phyloP scores from a whole-genome alignment of 1,284 basidiomycete species.

The Meripilus lineatus region DNA sequence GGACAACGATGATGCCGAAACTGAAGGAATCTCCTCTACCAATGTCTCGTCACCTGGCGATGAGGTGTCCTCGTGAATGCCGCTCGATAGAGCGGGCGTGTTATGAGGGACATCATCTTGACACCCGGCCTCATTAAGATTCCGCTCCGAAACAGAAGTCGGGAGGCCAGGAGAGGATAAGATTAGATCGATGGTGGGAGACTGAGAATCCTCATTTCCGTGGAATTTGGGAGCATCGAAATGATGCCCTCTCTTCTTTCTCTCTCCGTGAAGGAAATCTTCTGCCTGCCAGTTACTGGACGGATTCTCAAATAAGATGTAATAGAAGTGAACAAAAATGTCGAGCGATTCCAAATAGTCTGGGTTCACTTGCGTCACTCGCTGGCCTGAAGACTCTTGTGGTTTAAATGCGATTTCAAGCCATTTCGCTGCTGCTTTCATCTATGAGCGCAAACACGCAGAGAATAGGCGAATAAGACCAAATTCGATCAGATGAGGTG shows the following conservation, averaged over 20 bases:
- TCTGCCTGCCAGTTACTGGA: neutral
- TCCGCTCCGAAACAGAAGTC: neutral
- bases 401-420: constrained; percentile 15
- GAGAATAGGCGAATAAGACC: neutral
- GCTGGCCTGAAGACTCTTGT: too few relatives aligned
- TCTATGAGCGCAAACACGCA: neutral
- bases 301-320: neutral
- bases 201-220: neutral
- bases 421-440: constrained; percentile 16
- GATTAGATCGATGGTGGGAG: neutral
- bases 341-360: too few relatives aligned
- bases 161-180: neutral
- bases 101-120: neutral
- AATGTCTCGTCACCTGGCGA: too few relatives aligned
- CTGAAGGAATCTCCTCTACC: too few relatives aligned
- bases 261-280: too few relatives aligned
- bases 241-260: too few relatives aligned
- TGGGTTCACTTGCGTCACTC: too few relatives aligned
- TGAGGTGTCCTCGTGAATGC: too few relatives aligned
- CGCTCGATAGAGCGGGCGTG: neutral
- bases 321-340: neutral
- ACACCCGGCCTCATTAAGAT: neutral
- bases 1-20: too few relatives aligned
- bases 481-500: too few relatives aligned
- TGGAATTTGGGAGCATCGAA: too few relatives aligned